Evolutionary conservation across 176 grass and related monocot species (phyloP), one percentile per base, ranked within the genome.

Genomic region (Oryza brachyantha): DNA sequence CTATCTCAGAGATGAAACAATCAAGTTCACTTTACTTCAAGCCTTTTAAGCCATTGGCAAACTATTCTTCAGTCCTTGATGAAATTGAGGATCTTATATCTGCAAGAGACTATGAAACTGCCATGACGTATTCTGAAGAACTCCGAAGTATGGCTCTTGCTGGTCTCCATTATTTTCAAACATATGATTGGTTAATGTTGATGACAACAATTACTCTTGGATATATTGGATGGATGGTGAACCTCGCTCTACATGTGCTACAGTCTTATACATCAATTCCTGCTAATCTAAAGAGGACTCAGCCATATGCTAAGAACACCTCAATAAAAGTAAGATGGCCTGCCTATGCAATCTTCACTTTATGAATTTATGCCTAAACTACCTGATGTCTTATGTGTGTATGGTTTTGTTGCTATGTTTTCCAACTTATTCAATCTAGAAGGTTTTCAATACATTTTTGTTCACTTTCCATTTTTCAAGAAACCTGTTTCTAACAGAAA

Each of bases 101-200:
- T 75, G 75, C 68, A 83, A 82, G 73, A 72, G 87, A 97, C 58
- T 97, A 91, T 72, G 76, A 87, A 80, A 80, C 82, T 68, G 94
- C 94, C 79, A 79, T 92, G 79, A 79, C 79, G 61, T 57, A 89
- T 45, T 90, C 89, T 52, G 91, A 97, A 87, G 86, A 80, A 70
- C 84, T 97, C 41, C 86, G 89, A 81, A 85, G 71, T 70, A 73
- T 97, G 89, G 86, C 91, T 86, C 89, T 97, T 80, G 73, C 86
- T 82, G 94, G 94, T 65, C 86, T 97, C 61, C 94, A 97, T 81
- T 97, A 97, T 92, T 97, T 97, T 73, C 94, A 97, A 84, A 97
- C 94, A 80, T 97, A 97, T 79, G 94, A 97, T 74, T 97, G 94
- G 94, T 85, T 93, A 70, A 94, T 90, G 91, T 85, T 97, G 79